A percentile compares a stretch with the other conserved stretches of the same genome.
These are phyloP conservation scores for Solanum pinnatisectum DNA, from an alignment of 257 asterid species.

Conservation along the genomic window DNA sequence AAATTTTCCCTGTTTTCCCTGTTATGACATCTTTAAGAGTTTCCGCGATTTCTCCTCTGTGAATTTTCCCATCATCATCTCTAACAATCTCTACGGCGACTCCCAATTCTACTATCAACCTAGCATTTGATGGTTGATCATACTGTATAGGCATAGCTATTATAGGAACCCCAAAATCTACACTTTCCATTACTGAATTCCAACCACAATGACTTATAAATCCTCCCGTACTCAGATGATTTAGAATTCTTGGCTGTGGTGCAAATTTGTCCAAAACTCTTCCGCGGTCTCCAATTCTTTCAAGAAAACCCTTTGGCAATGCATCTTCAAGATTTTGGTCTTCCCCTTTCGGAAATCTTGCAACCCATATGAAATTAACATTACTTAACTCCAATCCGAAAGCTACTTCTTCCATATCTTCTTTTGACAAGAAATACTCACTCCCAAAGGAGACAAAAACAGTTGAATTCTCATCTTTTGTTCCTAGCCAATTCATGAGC, in stretches of 20 bases:
- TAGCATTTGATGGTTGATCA: constrained; percentile 36
- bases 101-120: constrained; percentile 18
- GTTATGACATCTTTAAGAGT: constrained; percentile 9
- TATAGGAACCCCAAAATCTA: constrained; percentile 20
- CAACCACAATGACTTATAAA: constrained; percentile 34
- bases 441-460: constrained; percentile 52
- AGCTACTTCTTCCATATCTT: constrained; percentile 38
- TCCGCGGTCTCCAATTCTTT: constrained; percentile 24
- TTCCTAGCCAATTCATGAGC: constrained; percentile 40
- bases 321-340: constrained; percentile 9
- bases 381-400: constrained; percentile 40
- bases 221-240: constrained; percentile 21
- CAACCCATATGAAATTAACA: constrained; percentile 46
- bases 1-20: constrained; percentile 3
- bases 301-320: constrained; percentile 24
- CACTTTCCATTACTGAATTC: constrained; percentile 22
- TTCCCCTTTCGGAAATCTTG: constrained; percentile 27
- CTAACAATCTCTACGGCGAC: constrained; percentile 26
- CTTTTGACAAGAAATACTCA: constrained; percentile 30
- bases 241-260: constrained; percentile 19
- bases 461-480: constrained; percentile 19
- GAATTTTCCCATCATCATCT: constrained; percentile 7
- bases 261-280: constrained; percentile 23
- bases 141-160: constrained; percentile 32
- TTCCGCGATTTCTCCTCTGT: constrained; percentile 7